Base-by-base conservation (phyloP, 768 basidiomycete genomes). In the Psilocybe cubensis region DNA sequence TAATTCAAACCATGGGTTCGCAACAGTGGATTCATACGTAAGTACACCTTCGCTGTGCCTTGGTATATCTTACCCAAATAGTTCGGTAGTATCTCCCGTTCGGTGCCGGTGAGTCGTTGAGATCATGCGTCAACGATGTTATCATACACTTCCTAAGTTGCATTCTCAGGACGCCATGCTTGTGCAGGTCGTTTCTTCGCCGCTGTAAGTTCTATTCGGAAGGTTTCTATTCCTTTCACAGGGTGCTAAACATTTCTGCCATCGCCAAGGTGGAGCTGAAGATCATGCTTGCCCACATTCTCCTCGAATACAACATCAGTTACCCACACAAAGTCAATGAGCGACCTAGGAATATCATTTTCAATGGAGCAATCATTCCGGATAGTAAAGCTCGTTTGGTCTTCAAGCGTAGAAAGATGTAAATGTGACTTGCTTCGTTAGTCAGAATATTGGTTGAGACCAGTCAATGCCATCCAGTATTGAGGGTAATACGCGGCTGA, bases 171-270 rank as follows among this genome's bases (percentile, higher is more conserved):
- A n/a, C 68, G 70, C 25, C 72, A 74, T 62, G 70, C 74, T 51
- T 76, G 75, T 63, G 70, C 73, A 45, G 73, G 74, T 21, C 64
- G 71, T 42, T 72, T 74, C 59, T 75, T 76, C 50, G 74, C 73
- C 50, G 68, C 70, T 31, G 73, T 74, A 63, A 50, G 69, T 65
- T 49, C 50, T 12, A 29, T 46, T 57, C 52, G 48, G 31, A 31
- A 53, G 42, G 33, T 14, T 35, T 53, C 25, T 21, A 21, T 46
- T 21, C 12, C 33, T 42, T 57, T 50, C 52, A 27, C 51, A 52
- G 47, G 47, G 50, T 40, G 41, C 27, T 54, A 21, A 62, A n/a
- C 47, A 6, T 41, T 24, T 35, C 18, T 44, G 33, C 48, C 18
- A 31, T 45, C 35, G 48, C 29, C 35, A 44, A 76, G 76, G 73